Evolutionary conservation across 2,329 filamentous ascomycete species (phyloP).

Genomic region (Pseudopithomyces chartarum): DNA sequence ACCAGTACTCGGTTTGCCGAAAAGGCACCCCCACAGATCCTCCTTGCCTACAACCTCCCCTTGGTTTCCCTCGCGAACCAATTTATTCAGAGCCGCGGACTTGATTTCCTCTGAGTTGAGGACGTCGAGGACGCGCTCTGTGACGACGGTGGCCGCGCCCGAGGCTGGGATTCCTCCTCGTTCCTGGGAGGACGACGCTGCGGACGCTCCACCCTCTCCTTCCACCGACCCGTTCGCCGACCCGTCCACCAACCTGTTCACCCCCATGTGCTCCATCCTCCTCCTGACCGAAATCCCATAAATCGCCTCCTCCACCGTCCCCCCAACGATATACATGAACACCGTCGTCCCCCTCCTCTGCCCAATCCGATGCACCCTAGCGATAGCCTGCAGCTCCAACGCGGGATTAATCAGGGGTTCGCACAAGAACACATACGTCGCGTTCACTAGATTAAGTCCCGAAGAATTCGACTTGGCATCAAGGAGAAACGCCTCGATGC

Average conservation of each 20-base stretch:
- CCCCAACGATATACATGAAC: slow-evolving; percentile 91
- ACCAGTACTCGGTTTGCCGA: slow-evolving; percentile 58
- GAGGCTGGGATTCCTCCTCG: slow-evolving; percentile 48
- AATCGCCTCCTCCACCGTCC: slow-evolving; percentile 90
- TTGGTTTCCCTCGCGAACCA: slow-evolving; percentile 72
- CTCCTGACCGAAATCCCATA: slow-evolving; percentile 83
- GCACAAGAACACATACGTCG: slow-evolving; percentile 91
- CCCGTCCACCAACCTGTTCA: slow-evolving; percentile 31
- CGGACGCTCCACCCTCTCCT: too few species aligned
- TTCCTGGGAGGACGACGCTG: too few species aligned
- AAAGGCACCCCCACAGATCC: slow-evolving; percentile 89
- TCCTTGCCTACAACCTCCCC: slow-evolving; percentile 80
- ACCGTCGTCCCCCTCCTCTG: slow-evolving; percentile 87
- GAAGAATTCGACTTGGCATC: slow-evolving; percentile 88
- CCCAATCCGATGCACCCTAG: slow-evolving; percentile 91
- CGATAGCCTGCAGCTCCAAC: slow-evolving; percentile 92
- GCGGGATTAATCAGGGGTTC: slow-evolving; percentile 93
- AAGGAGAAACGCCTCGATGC: slow-evolving; percentile 80
- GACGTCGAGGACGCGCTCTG: slow-evolving; percentile 63
- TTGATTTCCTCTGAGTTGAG: slow-evolving; percentile 87
- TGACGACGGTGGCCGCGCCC: slow-evolving; percentile 61
- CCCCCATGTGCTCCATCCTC: slow-evolving; percentile 78
- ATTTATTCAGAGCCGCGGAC: slow-evolving; percentile 68
- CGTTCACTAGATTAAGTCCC: slow-evolving; percentile 89
- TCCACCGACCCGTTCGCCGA: too few species aligned